Evolutionary conservation across 495 filamentous ascomycete genomes (phyloP).

Genomic region (Aspergillus egyptiacus): DNA sequence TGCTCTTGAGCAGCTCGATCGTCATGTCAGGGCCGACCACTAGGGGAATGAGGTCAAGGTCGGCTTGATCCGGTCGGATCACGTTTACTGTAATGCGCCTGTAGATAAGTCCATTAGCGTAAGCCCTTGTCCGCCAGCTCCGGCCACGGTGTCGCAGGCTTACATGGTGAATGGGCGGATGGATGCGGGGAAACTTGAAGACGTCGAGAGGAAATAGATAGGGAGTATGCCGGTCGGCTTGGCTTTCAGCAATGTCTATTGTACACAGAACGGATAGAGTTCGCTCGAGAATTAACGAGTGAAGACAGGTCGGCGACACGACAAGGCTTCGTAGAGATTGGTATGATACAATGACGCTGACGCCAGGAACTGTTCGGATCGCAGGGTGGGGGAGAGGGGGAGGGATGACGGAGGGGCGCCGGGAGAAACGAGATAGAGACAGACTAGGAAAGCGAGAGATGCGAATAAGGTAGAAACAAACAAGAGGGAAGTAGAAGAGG

Average conservation of each 20-base stretch:
- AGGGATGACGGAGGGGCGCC: constrained; percentile 2
- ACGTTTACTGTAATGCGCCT: constrained; percentile 87
- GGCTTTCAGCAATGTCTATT: not conserved
- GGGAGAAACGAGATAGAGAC: not conserved
- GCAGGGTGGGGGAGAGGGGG: constrained; percentile 7
- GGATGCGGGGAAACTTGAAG: constrained; percentile 21
- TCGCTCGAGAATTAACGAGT: not conserved
- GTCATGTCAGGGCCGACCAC: constrained; percentile 81
- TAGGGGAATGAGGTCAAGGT: constrained; percentile 75
- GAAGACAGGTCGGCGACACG: not conserved
- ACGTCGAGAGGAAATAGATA: constrained; percentile 1
- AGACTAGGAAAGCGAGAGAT: constrained; percentile 3
- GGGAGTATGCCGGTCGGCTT: not conserved
- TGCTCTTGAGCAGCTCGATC: constrained; percentile 78
- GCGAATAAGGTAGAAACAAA: constrained; percentile 3
- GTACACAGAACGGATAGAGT: not conserved
- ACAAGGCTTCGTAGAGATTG: not conserved
- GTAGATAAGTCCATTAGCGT: not conserved
- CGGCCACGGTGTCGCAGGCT: not conserved
- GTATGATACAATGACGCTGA: constrained; percentile 4
- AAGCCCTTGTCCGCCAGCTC: not conserved
- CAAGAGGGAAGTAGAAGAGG: constrained; percentile 3
- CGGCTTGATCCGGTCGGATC: constrained; percentile 62
- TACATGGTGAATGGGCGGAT: constrained; percentile 15
- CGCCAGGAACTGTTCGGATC: constrained; percentile 1